Percentiles rank a stretch among this genome's conserved stretches.
Evolutionary conservation across 2,329 filamentous ascomycete species (phyloP).

Genomic region (Leptodontidium sp.): DNA sequence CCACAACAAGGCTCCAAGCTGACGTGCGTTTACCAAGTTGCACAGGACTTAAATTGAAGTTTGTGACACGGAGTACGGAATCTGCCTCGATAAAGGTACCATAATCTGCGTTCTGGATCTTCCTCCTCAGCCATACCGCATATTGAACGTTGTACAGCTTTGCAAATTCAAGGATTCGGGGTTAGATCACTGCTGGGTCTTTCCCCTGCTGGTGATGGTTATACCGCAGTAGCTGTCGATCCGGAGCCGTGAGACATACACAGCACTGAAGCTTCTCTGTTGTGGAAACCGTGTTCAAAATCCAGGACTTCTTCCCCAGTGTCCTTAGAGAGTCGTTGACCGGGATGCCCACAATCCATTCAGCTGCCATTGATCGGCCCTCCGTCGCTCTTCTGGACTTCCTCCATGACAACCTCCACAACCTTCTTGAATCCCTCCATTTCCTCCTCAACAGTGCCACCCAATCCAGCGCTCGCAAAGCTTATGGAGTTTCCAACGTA

Average conservation of each 20-base stretch:
- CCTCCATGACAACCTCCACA: conserved; percentile 71
- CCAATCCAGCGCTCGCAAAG: conserved; percentile 75
- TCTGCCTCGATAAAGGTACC: conserved; percentile 4
- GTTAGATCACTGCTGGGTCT: neutral
- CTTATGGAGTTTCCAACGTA: conserved; percentile 92
- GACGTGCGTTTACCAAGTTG: conserved; percentile 5
- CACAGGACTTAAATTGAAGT: conserved; percentile 1
- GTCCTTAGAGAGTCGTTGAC: neutral
- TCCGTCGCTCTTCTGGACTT: conserved; percentile 53
- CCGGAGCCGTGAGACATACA: neutral
- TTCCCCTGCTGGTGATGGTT: neutral
- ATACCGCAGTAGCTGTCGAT: conserved; percentile 15
- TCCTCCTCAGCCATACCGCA: neutral
- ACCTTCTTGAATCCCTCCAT: conserved; percentile 86
- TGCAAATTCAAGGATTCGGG: too few relatives aligned
- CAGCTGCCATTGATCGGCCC: conserved; percentile 28
- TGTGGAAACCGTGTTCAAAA: conserved; percentile 5
- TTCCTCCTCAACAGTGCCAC: conserved; percentile 89
- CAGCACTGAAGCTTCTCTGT: conserved; percentile 13
- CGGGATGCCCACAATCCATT: neutral
- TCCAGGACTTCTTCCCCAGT: too few relatives aligned
- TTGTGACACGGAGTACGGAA: conserved; percentile 11
- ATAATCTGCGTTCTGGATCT: neutral
- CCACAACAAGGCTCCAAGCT: conserved; percentile 13
- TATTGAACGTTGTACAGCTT: neutral